These are phyloP conservation scores for Fagus crenata DNA, from an alignment of 306 rosid species.

Conservation along the genomic window DNA sequence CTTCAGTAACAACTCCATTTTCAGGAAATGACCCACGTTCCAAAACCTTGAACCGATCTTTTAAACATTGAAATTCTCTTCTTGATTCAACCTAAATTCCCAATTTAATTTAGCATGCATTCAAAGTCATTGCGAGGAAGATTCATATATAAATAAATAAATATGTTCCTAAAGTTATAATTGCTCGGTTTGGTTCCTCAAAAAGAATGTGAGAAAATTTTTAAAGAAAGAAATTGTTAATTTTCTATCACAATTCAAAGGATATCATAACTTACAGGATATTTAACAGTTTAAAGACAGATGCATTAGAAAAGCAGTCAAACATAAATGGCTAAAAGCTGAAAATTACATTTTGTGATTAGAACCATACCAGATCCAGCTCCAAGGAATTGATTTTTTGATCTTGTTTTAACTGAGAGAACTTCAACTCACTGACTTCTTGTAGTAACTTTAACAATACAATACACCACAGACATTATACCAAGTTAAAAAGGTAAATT, in stretches of 20 bases:
- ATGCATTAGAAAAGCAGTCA: neutral
- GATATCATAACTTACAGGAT: neutral
- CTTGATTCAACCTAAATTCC: constrained; percentile 44
- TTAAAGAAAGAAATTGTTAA: too few species aligned
- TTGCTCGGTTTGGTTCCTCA: neutral
- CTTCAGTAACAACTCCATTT: neutral
- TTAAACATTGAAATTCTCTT: constrained; percentile 34
- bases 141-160: neutral
- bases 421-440: constrained; percentile 42
- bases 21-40: constrained; percentile 18
- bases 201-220: too few species aligned
- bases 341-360: neutral
- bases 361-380: constrained; percentile 47
- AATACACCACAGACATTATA: constrained; percentile 7
- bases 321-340: neutral
- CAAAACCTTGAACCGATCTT: constrained; percentile 26
- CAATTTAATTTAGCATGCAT: neutral
- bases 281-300: neutral
- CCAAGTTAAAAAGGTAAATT: neutral
- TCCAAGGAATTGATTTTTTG: constrained; percentile 39
- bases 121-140: neutral
- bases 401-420: constrained; percentile 31
- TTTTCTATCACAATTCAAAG: too few species aligned
- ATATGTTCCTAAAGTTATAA: neutral
- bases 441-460: constrained; percentile 23